Conservation (phyloP, 1,284 basidiomycete genomes). For the Apiotrichum akiyoshidainum region DNA sequence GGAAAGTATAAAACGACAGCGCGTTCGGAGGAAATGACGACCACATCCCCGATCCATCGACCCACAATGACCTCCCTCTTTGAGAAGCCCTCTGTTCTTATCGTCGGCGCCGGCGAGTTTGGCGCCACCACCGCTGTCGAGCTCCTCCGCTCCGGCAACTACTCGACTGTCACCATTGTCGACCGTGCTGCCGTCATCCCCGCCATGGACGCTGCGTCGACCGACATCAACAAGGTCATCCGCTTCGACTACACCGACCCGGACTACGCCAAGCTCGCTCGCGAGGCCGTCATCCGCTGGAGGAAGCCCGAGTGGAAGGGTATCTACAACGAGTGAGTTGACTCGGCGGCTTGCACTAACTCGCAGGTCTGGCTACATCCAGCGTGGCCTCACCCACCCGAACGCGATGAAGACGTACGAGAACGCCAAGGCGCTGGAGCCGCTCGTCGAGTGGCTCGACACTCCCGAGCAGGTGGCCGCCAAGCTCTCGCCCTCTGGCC, state of each 20-base stretch:
- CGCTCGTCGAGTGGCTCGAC: conserved; percentile 11
- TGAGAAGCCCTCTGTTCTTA: conserved; percentile 55
- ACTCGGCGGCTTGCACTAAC: background rate
- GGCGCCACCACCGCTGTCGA: conserved; percentile 79
- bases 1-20: no score
- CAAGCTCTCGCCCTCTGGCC: conserved; percentile 9
- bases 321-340: conserved; percentile 67
- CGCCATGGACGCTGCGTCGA: conserved; percentile 73
- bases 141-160: conserved; percentile 66
- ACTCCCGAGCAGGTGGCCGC: conserved; percentile 11
- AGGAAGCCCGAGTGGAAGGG: conserved; percentile 63
- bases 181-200: conserved; percentile 66
- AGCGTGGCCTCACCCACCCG: conserved; percentile 11
- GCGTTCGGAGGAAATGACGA: no score
- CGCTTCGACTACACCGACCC: conserved; percentile 47
- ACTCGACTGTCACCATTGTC: conserved; percentile 61
- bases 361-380: background rate
- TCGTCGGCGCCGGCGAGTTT: conserved; percentile 81
- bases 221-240: conserved; percentile 77
- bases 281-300: conserved; percentile 70
- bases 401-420: conserved; percentile 3
- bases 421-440: conserved; percentile 14
- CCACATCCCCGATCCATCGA: background rate
- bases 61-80: conserved; percentile 4
- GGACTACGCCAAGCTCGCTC: conserved; percentile 64